Percentiles rank a stretch among this genome's conserved stretches.
Evolutionary conservation across 495 filamentous ascomycete species (phyloP).

Genomic region (Xylaria palmicola): DNA sequence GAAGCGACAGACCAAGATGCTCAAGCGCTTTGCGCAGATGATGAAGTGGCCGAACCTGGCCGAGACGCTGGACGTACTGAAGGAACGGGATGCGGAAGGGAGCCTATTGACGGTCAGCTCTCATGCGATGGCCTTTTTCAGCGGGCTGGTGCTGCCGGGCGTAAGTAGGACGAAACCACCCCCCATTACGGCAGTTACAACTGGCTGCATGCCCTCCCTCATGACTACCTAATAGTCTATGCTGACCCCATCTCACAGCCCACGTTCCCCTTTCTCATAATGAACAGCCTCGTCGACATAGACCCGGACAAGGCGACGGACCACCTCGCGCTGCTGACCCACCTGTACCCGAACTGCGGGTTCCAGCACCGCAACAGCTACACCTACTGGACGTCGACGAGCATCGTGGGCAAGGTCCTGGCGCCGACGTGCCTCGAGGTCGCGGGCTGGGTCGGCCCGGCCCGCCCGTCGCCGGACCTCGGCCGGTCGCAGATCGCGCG

Average conservation of each 20-base stretch:
- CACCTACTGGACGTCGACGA: constrained; percentile 69
- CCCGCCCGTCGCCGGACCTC: constrained; percentile 59
- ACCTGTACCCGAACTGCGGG: constrained; percentile 61
- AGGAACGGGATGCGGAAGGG: constrained; percentile 53
- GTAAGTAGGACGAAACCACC: constrained; percentile 30
- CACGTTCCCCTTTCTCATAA: constrained; percentile 67
- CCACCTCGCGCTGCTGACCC: constrained; percentile 58
- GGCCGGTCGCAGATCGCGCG: constrained; percentile 61
- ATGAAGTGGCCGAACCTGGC: constrained; percentile 73
- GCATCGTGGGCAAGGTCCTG: constrained; percentile 73
- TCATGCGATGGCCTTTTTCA: constrained; percentile 71
- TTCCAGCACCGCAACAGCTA: constrained; percentile 68
- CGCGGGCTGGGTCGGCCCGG: constrained; percentile 69
- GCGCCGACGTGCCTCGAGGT: constrained; percentile 70
- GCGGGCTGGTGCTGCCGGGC: constrained; percentile 67
- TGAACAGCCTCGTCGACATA: constrained; percentile 71
- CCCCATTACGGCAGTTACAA: too few relatives aligned
- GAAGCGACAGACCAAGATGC: constrained; percentile 58
- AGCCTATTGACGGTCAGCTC: constrained; percentile 60
- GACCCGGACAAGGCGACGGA: constrained; percentile 59
- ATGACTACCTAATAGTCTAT: not conserved
- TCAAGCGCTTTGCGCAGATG: constrained; percentile 63
- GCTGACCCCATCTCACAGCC: constrained; percentile 26
- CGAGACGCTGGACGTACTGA: constrained; percentile 58
- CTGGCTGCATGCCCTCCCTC: too few relatives aligned